Conservation (phyloP, 331 rosid species). For the Pyracantha coccinea region DNA sequence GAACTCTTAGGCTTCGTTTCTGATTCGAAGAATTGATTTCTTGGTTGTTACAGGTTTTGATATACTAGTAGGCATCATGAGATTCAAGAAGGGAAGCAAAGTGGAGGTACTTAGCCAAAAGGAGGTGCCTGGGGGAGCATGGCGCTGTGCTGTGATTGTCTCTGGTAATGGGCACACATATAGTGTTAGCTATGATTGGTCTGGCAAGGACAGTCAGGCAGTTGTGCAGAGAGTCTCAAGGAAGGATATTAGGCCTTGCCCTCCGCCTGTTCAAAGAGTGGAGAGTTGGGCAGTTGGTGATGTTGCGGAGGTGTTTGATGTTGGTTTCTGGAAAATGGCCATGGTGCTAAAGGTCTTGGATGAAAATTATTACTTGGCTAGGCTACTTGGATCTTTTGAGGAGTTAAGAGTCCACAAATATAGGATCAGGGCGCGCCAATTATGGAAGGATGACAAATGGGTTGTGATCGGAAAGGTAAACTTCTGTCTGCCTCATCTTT, state of each 20-base stretch:
- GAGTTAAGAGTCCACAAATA: conserved; percentile 42
- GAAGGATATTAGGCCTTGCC: conserved; percentile 60
- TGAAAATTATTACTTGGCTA: conserved; percentile 38
- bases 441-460: conserved; percentile 61
- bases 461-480: conserved; percentile 44
- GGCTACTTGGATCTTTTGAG: conserved; percentile 47
- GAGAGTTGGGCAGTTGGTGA: conserved; percentile 47
- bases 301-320: conserved; percentile 58
- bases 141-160: conserved; percentile 60
- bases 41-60: conserved; percentile 28
- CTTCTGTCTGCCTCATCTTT: neutral
- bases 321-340: conserved; percentile 66
- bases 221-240: conserved; percentile 39
- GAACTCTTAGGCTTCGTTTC: neutral
- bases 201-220: conserved; percentile 13
- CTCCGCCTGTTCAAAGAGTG: conserved; percentile 28
- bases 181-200: conserved; percentile 33
- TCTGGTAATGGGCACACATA: conserved; percentile 62
- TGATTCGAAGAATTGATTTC: neutral
- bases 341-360: conserved; percentile 28
- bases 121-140: conserved; percentile 38
- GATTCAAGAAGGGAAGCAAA: conserved; percentile 52
- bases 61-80: conserved; percentile 33
- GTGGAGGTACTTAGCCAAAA: conserved; percentile 63
- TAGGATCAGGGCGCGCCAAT: conserved; percentile 48